A percentile compares a stretch with the other conserved stretches of the same genome.
Conservation (phyloP, 805 yeast species). For the Brettanomyces anomalus region DNA sequence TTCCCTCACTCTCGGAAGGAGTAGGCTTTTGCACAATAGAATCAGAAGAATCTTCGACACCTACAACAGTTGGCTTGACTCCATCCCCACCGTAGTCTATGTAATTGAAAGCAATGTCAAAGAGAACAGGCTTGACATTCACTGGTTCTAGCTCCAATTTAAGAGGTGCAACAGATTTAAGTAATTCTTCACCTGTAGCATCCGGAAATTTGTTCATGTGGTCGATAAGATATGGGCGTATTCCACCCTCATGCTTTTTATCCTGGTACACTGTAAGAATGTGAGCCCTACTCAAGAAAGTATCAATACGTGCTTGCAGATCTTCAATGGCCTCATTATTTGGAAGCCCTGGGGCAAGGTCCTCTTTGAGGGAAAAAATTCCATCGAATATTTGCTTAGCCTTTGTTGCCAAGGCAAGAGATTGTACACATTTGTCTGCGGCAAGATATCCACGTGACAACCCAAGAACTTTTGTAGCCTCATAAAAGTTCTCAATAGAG, state of each 20-base stretch:
- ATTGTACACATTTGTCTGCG: slow-evolving; percentile 32
- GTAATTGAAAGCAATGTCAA: slow-evolving; percentile 84
- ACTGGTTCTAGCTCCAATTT: slow-evolving; percentile 44
- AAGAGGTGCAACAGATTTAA: slow-evolving; percentile 24
- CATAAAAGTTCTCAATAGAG: slow-evolving; percentile 38
- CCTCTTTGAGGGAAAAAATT: slow-evolving; percentile 4
- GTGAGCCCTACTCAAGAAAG: slow-evolving; percentile 26
- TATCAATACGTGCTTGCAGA: slow-evolving; percentile 15
- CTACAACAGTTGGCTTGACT: slow-evolving; percentile 9
- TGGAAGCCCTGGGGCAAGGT: slow-evolving; percentile 30
- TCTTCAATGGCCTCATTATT: slow-evolving; percentile 24
- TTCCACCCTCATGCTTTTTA: slow-evolving; percentile 6
- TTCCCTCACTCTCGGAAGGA: slow-evolving; percentile 1
- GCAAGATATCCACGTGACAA: slow-evolving; percentile 38
- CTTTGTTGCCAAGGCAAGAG: slow-evolving; percentile 35
- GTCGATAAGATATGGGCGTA: slow-evolving; percentile 18
- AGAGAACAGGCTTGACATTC: slow-evolving; percentile 79
- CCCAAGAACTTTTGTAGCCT: slow-evolving; percentile 31
- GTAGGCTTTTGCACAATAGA: not conserved
- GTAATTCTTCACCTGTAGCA: slow-evolving; percentile 19
- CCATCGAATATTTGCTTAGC: slow-evolving; percentile 15
- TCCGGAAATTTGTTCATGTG: slow-evolving; percentile 21
- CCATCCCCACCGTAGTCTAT: slow-evolving; percentile 40
- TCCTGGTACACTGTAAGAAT: slow-evolving; percentile 39
- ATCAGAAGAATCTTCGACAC: slow-evolving; percentile 8